Conservation (phyloP, 306 rosid genomes). For the Acacia melanoxylon region DNA sequence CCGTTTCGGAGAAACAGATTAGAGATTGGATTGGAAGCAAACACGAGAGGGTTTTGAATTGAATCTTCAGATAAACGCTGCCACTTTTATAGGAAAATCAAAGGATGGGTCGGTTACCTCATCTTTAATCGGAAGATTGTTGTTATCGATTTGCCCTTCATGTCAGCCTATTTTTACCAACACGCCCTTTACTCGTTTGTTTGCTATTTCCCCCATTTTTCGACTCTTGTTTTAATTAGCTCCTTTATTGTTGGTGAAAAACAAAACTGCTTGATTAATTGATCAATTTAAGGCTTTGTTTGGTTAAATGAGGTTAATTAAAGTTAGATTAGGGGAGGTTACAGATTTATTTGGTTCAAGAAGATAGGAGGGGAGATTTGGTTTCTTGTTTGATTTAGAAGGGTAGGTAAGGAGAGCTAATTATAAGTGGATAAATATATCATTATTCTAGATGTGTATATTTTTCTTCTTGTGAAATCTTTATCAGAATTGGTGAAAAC, state of each 20-base stretch:
- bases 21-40: background rate
- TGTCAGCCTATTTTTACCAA: background rate
- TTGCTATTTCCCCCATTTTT: background rate
- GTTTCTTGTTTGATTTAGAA: too few relatives aligned
- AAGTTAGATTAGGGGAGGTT: too few relatives aligned
- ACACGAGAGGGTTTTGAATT: background rate
- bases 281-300: background rate
- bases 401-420: too few relatives aligned
- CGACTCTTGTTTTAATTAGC: background rate
- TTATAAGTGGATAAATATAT: too few relatives aligned
- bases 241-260: background rate
- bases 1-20: background rate
- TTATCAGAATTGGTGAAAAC: too few relatives aligned
- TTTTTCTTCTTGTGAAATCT: background rate
- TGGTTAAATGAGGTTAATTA: too few relatives aligned
- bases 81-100: background rate
- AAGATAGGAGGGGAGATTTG: too few relatives aligned
- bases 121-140: background rate
- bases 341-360: too few relatives aligned
- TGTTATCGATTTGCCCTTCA: background rate
- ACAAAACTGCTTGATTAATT: too few relatives aligned
- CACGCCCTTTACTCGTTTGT: background rate
- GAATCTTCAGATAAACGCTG: background rate
- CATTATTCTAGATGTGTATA: too few relatives aligned
- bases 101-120: background rate